Conservation (phyloP, 2,329 filamentous ascomycete genomes). For the Cordyceps cateniannulata region DNA sequence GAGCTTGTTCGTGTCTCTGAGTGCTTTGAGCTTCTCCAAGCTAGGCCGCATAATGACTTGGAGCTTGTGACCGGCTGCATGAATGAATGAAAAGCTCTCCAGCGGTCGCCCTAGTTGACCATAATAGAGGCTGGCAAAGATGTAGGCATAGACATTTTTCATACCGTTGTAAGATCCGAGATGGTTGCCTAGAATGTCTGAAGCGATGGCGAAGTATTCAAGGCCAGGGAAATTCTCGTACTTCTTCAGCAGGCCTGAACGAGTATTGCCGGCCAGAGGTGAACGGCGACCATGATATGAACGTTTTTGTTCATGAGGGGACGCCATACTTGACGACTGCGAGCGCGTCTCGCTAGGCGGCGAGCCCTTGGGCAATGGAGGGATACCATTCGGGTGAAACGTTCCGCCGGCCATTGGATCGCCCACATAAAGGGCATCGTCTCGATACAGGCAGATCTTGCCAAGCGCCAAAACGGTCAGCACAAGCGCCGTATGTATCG, state of each 20-base stretch:
- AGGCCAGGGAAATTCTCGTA: slow-evolving; percentile 83
- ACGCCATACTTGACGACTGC: slow-evolving; percentile 44
- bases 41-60: slow-evolving; percentile 70
- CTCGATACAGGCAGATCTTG: slow-evolving; percentile 62
- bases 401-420: slow-evolving; percentile 29
- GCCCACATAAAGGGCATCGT: slow-evolving; percentile 44
- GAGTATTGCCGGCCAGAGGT: slow-evolving; percentile 40
- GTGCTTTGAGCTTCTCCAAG: slow-evolving; percentile 39
- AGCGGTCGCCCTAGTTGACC: slow-evolving; percentile 81
- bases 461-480: slow-evolving; percentile 80
- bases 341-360: slow-evolving; percentile 41
- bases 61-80: slow-evolving; percentile 48
- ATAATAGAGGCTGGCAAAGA: slow-evolving; percentile 82
- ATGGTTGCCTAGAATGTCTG: slow-evolving; percentile 81
- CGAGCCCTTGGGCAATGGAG: slow-evolving; percentile 47
- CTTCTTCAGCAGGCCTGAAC: slow-evolving; percentile 44
- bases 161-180: slow-evolving; percentile 73
- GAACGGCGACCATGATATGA: slow-evolving; percentile 40
- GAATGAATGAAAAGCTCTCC: slow-evolving; percentile 67
- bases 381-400: slow-evolving; percentile 42
- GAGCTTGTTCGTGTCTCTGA: slow-evolving; percentile 31
- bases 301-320: slow-evolving; percentile 46
- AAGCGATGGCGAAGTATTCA: slow-evolving; percentile 81
- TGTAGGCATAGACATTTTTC: slow-evolving; percentile 75
- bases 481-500: slow-evolving; percentile 74